phyloP scores from a whole-genome alignment of 352 stramenopile genomes.

The Globisporangium rhizosaccharum region DNA sequence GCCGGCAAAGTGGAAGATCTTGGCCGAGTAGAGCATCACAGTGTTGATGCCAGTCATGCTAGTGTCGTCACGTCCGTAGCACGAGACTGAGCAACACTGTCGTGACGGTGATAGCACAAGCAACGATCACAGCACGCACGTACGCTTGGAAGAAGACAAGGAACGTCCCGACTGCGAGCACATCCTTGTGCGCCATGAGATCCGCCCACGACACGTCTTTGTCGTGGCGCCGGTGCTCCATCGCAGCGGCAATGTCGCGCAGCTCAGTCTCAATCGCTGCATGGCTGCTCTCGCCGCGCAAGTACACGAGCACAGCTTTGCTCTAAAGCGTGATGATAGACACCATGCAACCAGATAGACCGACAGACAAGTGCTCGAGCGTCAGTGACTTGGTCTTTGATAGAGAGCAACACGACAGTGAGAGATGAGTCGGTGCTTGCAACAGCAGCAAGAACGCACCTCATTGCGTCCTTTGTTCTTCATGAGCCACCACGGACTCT shows the following conservation, averaged over 20 bases:
- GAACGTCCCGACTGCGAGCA: conserved; percentile 47
- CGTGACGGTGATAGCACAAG: not conserved
- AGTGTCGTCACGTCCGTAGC: not conserved
- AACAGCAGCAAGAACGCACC: conserved; percentile 3
- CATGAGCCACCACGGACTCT: conserved; percentile 89
- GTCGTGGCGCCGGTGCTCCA: conserved; percentile 48
- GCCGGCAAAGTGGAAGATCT: conserved; percentile 88
- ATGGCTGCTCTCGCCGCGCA: conserved; percentile 27
- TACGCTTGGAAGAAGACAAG: conserved; percentile 81
- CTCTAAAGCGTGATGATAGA: conserved; percentile 8
- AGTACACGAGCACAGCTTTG: conserved; percentile 27
- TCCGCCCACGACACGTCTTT: conserved; percentile 42
- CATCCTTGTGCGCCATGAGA: conserved; percentile 52
- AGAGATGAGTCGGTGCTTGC: no score
- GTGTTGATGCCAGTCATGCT: conserved; percentile 90
- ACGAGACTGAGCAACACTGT: not conserved
- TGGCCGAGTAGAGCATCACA: conserved; percentile 89
- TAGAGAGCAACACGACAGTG: not conserved
- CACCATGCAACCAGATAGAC: not conserved
- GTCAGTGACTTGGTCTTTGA: not conserved
- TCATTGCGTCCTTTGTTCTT: conserved; percentile 52
- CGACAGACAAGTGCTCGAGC: no score
- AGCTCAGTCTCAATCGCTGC: conserved; percentile 56
- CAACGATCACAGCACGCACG: conserved; percentile 9
- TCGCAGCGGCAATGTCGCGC: conserved; percentile 49